Evolutionary conservation across 352 stramenopile genomes (phyloP).

Genomic region (Phytopythium helicoides): DNA sequence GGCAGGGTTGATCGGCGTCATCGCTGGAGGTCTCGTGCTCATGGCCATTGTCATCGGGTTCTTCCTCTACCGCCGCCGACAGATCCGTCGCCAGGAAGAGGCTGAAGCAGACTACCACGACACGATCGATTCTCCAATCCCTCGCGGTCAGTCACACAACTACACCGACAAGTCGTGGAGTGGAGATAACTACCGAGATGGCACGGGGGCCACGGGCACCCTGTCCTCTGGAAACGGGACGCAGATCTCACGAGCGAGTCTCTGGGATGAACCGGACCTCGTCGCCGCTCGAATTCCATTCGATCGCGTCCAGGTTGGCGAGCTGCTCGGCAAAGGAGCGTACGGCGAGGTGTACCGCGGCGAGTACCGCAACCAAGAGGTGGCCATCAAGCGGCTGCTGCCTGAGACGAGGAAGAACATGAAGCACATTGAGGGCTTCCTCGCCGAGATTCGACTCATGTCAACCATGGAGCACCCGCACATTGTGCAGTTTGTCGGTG

Average conservation of each 20-base stretch:
- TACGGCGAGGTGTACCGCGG: conserved; percentile 35
- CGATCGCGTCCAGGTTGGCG: conserved; percentile 26
- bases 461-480: no score
- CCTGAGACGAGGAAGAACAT: conserved; percentile 38
- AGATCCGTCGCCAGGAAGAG: conserved; percentile 5
- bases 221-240: conserved; percentile 10
- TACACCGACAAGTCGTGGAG: conserved; percentile 1
- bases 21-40: conserved; percentile 18
- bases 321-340: conserved; percentile 22
- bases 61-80: conserved; percentile 19
- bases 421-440: conserved; percentile 17
- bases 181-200: conserved; percentile 15
- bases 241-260: conserved; percentile 4
- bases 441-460: no score
- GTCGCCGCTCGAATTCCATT: conserved; percentile 32
- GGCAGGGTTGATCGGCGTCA: conserved; percentile 16
- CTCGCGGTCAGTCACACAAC: conserved; percentile 8
- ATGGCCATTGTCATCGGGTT: conserved; percentile 24
- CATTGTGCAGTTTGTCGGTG: no score
- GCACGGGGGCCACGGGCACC: conserved; percentile 12
- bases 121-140: conserved; percentile 12
- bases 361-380: conserved; percentile 25
- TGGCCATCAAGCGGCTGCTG: conserved; percentile 39
- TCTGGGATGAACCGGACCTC: conserved; percentile 40
- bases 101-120: conserved; percentile 9